Evolutionary conservation across 176 grass and related monocot genomes (phyloP).

Genomic region (Musa schizocarpa): DNA sequence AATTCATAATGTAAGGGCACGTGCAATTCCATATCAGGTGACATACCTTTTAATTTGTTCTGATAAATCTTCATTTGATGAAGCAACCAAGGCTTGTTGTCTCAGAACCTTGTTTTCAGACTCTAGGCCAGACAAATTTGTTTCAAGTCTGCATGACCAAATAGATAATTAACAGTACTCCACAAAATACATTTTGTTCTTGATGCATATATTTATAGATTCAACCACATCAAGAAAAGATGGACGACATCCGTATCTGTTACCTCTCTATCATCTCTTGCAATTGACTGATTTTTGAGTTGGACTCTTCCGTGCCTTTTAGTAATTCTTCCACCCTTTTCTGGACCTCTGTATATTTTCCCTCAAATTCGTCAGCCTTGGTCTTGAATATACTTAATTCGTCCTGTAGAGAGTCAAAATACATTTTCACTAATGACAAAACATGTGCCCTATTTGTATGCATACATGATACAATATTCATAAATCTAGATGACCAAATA

Average conservation of each 20-base stretch:
- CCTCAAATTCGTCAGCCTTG: conserved; percentile 77
- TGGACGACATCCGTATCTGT: not conserved
- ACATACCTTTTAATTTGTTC: conserved; percentile 18
- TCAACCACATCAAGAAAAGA: not conserved
- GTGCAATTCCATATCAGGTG: not conserved
- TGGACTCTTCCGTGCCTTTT: conserved; percentile 47
- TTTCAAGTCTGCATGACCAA: conserved; percentile 52
- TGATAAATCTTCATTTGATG: conserved; percentile 20
- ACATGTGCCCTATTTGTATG: not conserved
- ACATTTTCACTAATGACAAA: conserved; percentile 8
- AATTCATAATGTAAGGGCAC: not conserved
- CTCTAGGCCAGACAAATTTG: conserved; percentile 58
- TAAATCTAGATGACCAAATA: not conserved
- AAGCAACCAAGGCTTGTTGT: conserved; percentile 12
- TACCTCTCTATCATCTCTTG: conserved; percentile 70
- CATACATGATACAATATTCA: not conserved
- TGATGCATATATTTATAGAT: conserved; percentile 3
- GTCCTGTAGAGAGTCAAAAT: conserved; percentile 34
- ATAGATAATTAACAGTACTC: not conserved
- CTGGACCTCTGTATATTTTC: conserved; percentile 47
- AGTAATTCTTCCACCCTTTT: conserved; percentile 41
- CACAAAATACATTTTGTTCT: not conserved
- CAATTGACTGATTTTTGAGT: conserved; percentile 54
- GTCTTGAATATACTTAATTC: conserved; percentile 51
- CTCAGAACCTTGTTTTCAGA: conserved; percentile 60